Evolutionary conservation across 1,139 yeast genomes (phyloP), one percentile per base, ranked within the genome.

Genomic region (Pichia sp.): DNA sequence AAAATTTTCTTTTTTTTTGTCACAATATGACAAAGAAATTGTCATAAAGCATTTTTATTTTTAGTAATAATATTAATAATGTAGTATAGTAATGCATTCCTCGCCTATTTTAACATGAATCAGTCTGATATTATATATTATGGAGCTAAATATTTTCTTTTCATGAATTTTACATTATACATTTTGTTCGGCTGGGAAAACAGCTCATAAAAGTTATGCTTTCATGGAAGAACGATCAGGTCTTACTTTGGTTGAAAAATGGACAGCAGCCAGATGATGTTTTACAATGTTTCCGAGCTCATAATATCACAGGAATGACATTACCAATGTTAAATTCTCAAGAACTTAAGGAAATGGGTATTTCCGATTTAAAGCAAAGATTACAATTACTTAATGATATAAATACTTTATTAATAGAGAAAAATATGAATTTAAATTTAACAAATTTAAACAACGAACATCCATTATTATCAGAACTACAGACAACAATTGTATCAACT

Each of bases 251-350:
- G 63, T 42, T 61, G 30, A 55, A 53, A 28, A 55, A 58, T 37
- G 43, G 43, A 8, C 42, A 51, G 8, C 54, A 54, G 37, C 28
- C 52, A 1, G 52, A 52, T 35, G 55, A 53, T 11, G 49, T 59
- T 7, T 43, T 59, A 9, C 59, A 52, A 20, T 41, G 47, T 33
- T 76, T 82, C 52, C 63, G 71, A n/a, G 68, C 68, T 3, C 71
- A 82, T 59, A 76, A 76, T 51, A 78, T 83, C 39, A 79, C 76
- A 16, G 90, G 90, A 1, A 69, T 78, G 20, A 63, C 80, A 11
- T 62, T 83, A 39, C 80, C 84, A 1, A 78, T 73, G 50, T 60
- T 83, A 36, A 74, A 75, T 11, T 71, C 83, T 2, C 76, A 74
- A 8, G 86, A 82, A 58, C 68, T 82, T 41, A 68, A 70, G 52